Conservation (phyloP, 2,329 filamentous ascomycete species). For the Penicillium sp. region DNA sequence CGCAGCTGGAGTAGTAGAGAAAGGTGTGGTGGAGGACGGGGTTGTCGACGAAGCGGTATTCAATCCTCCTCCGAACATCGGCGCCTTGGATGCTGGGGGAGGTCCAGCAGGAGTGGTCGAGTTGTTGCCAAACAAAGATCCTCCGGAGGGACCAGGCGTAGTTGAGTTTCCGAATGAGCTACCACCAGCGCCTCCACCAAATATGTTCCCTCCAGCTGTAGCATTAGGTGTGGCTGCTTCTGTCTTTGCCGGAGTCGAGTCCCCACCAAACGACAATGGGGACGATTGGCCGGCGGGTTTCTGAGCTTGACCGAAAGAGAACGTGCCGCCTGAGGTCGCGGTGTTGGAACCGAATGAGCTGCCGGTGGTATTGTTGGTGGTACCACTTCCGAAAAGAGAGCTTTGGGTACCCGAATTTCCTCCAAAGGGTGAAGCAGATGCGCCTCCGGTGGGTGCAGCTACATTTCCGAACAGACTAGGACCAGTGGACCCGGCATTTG, state of each 20-base stretch:
- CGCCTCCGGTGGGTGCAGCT: slow-evolving; percentile 31
- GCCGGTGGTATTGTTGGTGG: neutral
- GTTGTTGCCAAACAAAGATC: slow-evolving; percentile 37
- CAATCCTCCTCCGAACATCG: slow-evolving; percentile 26
- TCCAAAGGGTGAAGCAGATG: slow-evolving; percentile 38
- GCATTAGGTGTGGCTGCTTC: slow-evolving; percentile 26
- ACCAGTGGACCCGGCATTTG: slow-evolving; percentile 22
- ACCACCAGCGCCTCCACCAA: slow-evolving; percentile 21
- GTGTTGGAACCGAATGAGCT: neutral
- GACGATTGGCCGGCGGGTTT: slow-evolving; percentile 23
- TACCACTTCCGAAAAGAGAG: slow-evolving; percentile 30
- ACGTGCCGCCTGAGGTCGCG: neutral
- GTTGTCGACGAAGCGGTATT: slow-evolving; percentile 27
- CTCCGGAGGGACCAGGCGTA: slow-evolving; percentile 13
- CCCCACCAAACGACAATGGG: slow-evolving; percentile 29
- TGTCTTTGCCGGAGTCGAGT: slow-evolving; percentile 32
- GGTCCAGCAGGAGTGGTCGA: slow-evolving; percentile 54
- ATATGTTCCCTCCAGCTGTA: slow-evolving; percentile 26
- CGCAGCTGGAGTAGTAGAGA: slow-evolving; percentile 29
- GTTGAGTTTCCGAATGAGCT: slow-evolving; percentile 11
- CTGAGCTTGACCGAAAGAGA: slow-evolving; percentile 33
- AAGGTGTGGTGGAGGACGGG: slow-evolving; percentile 20
- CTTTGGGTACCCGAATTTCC: slow-evolving; percentile 23
- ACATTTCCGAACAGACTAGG: slow-evolving; percentile 43
- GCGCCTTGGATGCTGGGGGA: slow-evolving; percentile 39